phyloP scores from a whole-genome alignment of 1,284 basidiomycete genomes.

The Ceratobasidium papillatum region DNA sequence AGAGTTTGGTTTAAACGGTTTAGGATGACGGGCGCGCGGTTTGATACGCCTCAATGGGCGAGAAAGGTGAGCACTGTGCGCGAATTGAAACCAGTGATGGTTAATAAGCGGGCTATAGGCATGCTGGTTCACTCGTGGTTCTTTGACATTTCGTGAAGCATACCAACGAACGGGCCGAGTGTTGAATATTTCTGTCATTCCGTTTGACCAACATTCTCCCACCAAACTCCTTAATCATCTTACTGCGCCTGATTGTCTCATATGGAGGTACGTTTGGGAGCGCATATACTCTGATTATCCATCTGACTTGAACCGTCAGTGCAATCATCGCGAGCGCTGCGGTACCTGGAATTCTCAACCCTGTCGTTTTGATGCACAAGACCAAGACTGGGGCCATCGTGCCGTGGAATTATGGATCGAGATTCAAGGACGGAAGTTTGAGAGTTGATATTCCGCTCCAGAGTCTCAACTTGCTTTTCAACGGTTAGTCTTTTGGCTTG shows the following conservation, averaged over 20 bases:
- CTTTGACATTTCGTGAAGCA: constrained; percentile 95
- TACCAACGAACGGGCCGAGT: constrained; percentile 93
- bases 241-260: constrained; percentile 86
- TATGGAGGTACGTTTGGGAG: constrained; percentile 58
- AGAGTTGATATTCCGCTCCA: constrained; percentile 96
- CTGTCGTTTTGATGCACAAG: constrained; percentile 94
- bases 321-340: constrained; percentile 83
- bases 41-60: constrained; percentile 92
- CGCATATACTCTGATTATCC: constrained; percentile 44
- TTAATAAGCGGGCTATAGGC: constrained; percentile 51
- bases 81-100: constrained; percentile 49
- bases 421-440: constrained; percentile 91
- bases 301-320: constrained; percentile 67
- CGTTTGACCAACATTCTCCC: constrained; percentile 94
- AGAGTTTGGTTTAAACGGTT: constrained; percentile 83
- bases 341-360: constrained; percentile 85
- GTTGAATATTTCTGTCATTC: constrained; percentile 94
- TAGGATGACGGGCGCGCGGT: constrained; percentile 89
- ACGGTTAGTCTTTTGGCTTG: constrained; percentile 59
- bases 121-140: constrained; percentile 92
- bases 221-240: constrained; percentile 96
- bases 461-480: constrained; percentile 91
- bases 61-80: constrained; percentile 67
- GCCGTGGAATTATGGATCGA: constrained; percentile 94
- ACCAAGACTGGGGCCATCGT: constrained; percentile 80